Evolutionary conservation across 2,329 filamentous ascomycete species (phyloP).

Genomic region (Bisporella sp.): DNA sequence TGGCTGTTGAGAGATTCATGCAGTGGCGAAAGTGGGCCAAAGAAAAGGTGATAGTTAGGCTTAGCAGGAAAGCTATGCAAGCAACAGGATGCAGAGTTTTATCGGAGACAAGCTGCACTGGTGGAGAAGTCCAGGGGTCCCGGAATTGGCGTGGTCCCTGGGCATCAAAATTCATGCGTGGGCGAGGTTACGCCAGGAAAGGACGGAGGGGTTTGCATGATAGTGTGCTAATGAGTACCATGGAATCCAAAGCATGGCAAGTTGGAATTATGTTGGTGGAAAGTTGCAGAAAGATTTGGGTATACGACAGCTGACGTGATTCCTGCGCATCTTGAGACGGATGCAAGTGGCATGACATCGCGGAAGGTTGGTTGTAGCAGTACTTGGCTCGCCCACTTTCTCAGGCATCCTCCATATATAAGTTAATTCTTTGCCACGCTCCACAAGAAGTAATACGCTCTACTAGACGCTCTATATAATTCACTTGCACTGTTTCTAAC

Average conservation of each 20-base stretch:
- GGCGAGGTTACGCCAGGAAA: slow-evolving; percentile 11
- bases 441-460: no score
- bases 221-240: slow-evolving; percentile 2
- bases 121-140: neutral
- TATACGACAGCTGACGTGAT: slow-evolving; percentile 4
- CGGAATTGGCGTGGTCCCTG: slow-evolving; percentile 6
- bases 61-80: slow-evolving; percentile 8
- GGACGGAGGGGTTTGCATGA: slow-evolving; percentile 7
- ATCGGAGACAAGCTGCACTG: slow-evolving; percentile 6
- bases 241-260: slow-evolving; percentile 4
- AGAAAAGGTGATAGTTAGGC: slow-evolving; percentile 6
- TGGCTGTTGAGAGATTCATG: neutral
- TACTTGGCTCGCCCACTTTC: slow-evolving; percentile 1
- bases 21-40: slow-evolving; percentile 5
- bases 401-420: neutral
- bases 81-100: slow-evolving; percentile 9
- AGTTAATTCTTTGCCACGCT: no score
- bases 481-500: no score
- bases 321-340: slow-evolving; percentile 4
- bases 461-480: no score
- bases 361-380: slow-evolving; percentile 2
- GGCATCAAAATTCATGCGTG: slow-evolving; percentile 12
- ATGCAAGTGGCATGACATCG: slow-evolving; percentile 4
- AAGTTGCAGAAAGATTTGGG: slow-evolving; percentile 5
- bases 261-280: slow-evolving; percentile 6